Conservation (phyloP, 345 rosid species). For the Brassica napus region Da-Ae NC_063437.1:21517501-21518000, state of each 20-base stretch:
- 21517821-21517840: neutral
- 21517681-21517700: conserved; percentile 5
- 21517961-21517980: neutral
- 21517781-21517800: conserved; percentile 66
- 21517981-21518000: conserved; percentile 6
- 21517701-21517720: conserved; percentile 5
- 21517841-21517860: neutral
- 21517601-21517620: conserved; percentile 74
- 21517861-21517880: neutral
- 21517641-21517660: conserved; percentile 88
- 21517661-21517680: conserved; percentile 3
- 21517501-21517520: neutral
- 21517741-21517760: conserved; percentile 69
- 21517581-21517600: conserved; percentile 92
- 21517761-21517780: conserved; percentile 84
- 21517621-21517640: conserved; percentile 86
- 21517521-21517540: conserved; percentile 81
- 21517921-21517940: neutral
- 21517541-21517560: conserved; percentile 74
- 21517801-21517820: conserved; percentile 34
- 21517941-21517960: neutral
- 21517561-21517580: conserved; percentile 85
- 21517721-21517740: conserved; percentile 66
- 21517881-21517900: conserved; percentile 2
- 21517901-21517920: too few species aligned